phyloP scores from a whole-genome alignment of 495 filamentous ascomycete species.

The Tuber magnatum region DNA sequence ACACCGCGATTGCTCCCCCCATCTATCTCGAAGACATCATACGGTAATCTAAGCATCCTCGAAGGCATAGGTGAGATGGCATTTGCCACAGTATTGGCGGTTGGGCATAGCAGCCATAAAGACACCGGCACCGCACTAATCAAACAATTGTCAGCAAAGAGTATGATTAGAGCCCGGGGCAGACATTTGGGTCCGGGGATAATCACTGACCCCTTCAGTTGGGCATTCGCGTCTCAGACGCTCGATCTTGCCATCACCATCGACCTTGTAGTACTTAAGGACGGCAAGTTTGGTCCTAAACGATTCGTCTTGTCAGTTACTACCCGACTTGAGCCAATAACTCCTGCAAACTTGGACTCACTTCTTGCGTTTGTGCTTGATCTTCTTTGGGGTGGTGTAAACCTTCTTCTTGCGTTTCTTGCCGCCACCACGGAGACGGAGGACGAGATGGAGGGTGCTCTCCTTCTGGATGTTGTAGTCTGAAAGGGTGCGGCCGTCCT shows the following conservation, averaged over 20 bases:
- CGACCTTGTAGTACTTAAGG: constrained; percentile 99
- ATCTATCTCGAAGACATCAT: constrained; percentile 4
- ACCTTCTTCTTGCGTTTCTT: constrained; percentile 99
- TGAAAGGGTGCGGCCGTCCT: constrained; percentile 97
- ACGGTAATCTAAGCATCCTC: constrained; percentile 48
- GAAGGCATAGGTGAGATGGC: constrained; percentile 99
- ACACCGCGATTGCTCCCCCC: constrained; percentile 11
- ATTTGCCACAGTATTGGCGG: constrained; percentile 98
- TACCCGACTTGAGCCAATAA: background rate
- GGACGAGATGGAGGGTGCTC: constrained; percentile 95
- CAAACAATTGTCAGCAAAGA: constrained; percentile 26
- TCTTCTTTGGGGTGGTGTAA: constrained; percentile 99
- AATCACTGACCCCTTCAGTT: constrained; percentile 66
- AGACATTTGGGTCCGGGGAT: background rate
- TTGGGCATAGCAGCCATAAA: constrained; percentile 99
- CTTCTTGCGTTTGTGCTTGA: constrained; percentile 99
- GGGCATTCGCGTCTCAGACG: constrained; percentile 97
- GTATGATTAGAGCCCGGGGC: background rate
- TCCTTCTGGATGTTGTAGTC: constrained; percentile 99
- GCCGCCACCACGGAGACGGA: constrained; percentile 91
- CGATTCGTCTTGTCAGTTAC: background rate
- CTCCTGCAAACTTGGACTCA: constrained; percentile 16
- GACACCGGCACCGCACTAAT: constrained; percentile 93
- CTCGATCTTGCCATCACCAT: constrained; percentile 99
- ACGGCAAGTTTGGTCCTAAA: constrained; percentile 94